These are phyloP conservation scores for Hyaloscypha variabilis DNA, from an alignment of 495 filamentous ascomycete species.

Conservation along the genomic window DNA sequence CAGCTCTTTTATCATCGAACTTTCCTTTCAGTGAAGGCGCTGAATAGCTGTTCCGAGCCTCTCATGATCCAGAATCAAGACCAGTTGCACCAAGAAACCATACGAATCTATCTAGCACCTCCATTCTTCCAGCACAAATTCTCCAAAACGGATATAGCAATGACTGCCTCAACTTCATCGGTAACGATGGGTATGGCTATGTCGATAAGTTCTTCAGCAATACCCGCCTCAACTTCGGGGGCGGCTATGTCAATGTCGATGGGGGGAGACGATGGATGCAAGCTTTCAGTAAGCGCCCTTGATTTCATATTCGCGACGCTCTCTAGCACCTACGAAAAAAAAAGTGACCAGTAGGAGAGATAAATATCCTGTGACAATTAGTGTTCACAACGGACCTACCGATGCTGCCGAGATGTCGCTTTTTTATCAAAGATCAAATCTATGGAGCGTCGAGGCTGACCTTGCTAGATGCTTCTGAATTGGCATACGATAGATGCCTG, in stretches of 20 bases:
- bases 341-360: no score
- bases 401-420: not conserved
- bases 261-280: slow-evolving; percentile 4
- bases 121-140: not conserved
- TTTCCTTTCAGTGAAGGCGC: not conserved
- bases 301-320: not conserved
- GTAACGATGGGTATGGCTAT: slow-evolving; percentile 2
- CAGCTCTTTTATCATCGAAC: not conserved
- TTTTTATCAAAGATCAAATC: not conserved
- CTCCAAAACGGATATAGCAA: slow-evolving; percentile 1
- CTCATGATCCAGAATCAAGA: no score
- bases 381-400: not conserved
- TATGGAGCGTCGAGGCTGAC: not conserved
- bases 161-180: not conserved
- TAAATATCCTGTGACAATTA: no score
- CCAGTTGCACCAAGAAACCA: no score
- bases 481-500: slow-evolving; percentile 26
- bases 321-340: no score
- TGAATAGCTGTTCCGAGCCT: not conserved
- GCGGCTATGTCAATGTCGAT: slow-evolving; percentile 12
- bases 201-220: not conserved
- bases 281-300: slow-evolving; percentile 6
- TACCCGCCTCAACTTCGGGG: not conserved
- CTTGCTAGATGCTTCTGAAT: slow-evolving; percentile 22
- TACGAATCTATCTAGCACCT: not conserved